Percentiles rank a stretch among this genome's conserved stretches.
Conservation (phyloP, 2,329 filamentous ascomycete genomes). For the Rhexocercosporidium sp. region DNA sequence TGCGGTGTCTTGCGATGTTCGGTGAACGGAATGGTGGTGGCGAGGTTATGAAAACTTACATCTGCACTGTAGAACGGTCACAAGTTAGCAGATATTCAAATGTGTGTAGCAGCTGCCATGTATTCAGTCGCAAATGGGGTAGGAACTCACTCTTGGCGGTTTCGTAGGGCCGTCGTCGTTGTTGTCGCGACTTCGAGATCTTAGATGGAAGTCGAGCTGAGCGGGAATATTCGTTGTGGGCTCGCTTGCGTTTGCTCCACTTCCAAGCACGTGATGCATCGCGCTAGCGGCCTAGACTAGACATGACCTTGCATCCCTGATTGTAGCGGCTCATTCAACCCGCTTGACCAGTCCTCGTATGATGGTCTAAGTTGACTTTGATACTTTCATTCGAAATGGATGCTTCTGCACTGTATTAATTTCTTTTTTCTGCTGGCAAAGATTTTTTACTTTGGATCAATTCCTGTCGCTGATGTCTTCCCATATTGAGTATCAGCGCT, state of each 20-base stretch:
- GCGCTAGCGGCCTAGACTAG: not conserved
- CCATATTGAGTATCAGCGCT: constrained; percentile 42
- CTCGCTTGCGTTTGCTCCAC: not conserved
- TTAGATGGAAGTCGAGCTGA: not conserved
- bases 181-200: constrained; percentile 5
- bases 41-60: constrained; percentile 68
- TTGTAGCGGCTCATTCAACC: no score
- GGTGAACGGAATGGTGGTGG: not conserved
- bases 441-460: not conserved
- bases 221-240: constrained; percentile 8
- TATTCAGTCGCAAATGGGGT: constrained; percentile 1
- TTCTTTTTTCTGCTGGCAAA: no score
- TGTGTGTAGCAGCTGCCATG: not conserved
- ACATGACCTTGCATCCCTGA: no score
- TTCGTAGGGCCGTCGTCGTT: constrained; percentile 26
- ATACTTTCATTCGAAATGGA: no score
- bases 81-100: constrained; percentile 53
- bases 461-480: constrained; percentile 34
- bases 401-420: no score
- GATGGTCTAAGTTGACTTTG: no score
- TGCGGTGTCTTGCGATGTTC: constrained; percentile 29
- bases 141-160: constrained; percentile 59
- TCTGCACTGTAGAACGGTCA: constrained; percentile 73
- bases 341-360: no score
- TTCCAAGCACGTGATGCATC: not conserved